Conservation (phyloP, 768 basidiomycete genomes). For the Psilocybe sp. region DNA sequence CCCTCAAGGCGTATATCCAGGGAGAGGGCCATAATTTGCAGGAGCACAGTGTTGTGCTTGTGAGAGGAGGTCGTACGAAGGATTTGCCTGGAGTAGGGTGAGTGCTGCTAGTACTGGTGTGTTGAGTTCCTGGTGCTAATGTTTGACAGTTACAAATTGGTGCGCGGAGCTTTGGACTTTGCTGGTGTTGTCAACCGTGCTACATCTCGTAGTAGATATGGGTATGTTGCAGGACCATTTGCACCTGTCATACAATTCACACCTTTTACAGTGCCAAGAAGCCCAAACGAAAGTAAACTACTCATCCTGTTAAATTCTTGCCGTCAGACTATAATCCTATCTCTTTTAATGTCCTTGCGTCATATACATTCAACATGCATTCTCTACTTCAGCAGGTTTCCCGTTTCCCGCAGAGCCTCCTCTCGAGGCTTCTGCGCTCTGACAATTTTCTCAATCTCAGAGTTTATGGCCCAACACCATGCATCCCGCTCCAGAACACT, state of each 20-base stretch:
- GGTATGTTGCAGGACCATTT: conserved; percentile 42
- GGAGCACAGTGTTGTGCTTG: conserved; percentile 93
- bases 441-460: conserved; percentile 82
- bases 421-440: conserved; percentile 65
- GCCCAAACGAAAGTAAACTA: conserved; percentile 65
- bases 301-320: conserved; percentile 5
- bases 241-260: conserved; percentile 8
- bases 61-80: conserved; percentile 94
- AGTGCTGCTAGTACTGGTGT: conserved; percentile 7
- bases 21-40: conserved; percentile 98
- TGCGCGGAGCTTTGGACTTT: conserved; percentile 90
- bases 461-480: conserved; percentile 93
- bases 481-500: conserved; percentile 87
- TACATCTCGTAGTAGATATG: conserved; percentile 87
- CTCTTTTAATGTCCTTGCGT: conserved; percentile 5
- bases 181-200: conserved; percentile 84
- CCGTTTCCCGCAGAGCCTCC: conserved; percentile 59
- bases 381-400: conserved; percentile 42
- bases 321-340: conserved; percentile 15
- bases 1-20: conserved; percentile 89
- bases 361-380: conserved; percentile 12
- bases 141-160: conserved; percentile 80
- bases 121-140: background rate
- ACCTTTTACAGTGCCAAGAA: conserved; percentile 64
- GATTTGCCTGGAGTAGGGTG: conserved; percentile 98